Base-by-base conservation (phyloP, 768 basidiomycete species). In the Lactarius tabidus region DNA sequence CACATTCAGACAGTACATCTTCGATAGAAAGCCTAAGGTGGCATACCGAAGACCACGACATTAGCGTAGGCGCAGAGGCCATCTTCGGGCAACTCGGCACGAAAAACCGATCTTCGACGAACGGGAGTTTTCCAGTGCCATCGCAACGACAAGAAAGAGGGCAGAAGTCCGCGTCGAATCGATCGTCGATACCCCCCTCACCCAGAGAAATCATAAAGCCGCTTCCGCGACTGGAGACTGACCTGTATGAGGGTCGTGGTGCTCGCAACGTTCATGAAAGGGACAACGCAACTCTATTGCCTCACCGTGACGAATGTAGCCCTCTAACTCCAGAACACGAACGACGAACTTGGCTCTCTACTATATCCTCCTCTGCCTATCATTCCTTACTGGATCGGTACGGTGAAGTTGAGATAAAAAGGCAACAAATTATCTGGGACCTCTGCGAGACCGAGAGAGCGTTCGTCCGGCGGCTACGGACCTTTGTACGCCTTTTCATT, bases 401-500 rank as follows among this genome's bases (percentile, higher is more conserved):
- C 60, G 87, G 83, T 0, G 74, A 78, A 14, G 67, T 72, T 4
- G 90, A 91, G 71, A 79, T 83, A 70, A 79, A 79, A 20, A 80
- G 90, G 3, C 89, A 90, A 71, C 85, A 85, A 69, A 74, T 86
- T 39, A 84, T 93, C 20, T 83, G 84, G 75, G 85, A 89, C 67
- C 78, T 96, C 48, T 82, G 80, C 67, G 80, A 85, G 51, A 82
- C 88, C 0, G 93, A 97, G 77, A 80, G 81, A 36, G 70, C 75
- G 1, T 92, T 95, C 67, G 84, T 94, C 62, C 77, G 80, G 26
- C 85, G 82, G 9, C 77, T 95, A 20, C 83, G 83, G 45, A 80
- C 80, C 54, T 87, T 91, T 67, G 78, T 93, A 15, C 77, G 80
- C n/a, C 75, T 89, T 7, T 95, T 94, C 73, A 82, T 94, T 33